phyloP scores from a whole-genome alignment of 2,329 filamentous ascomycete genomes.

The Epichloe sylvatica region DNA sequence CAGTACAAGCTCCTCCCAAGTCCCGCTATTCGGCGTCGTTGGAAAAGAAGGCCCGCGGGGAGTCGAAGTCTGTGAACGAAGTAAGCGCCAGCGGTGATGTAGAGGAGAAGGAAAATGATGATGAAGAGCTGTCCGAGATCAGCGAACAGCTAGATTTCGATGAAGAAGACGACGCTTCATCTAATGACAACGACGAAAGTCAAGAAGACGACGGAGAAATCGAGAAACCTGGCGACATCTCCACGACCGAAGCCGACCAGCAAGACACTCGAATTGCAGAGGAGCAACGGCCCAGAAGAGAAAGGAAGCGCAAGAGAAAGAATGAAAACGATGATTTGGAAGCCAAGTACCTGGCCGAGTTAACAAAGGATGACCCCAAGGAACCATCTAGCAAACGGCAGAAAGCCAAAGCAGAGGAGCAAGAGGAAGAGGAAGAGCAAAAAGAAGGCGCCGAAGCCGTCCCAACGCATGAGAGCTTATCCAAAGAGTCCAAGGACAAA shows the following conservation, averaged over 20 bases:
- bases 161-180: constrained; percentile 14
- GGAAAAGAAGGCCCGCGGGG: constrained; percentile 16
- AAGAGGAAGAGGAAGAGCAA: constrained; percentile 19
- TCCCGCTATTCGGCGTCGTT: constrained; percentile 29
- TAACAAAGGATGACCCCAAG: constrained; percentile 46
- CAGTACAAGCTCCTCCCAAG: constrained; percentile 32
- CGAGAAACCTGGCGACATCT: background rate
- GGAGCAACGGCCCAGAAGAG: constrained; percentile 24
- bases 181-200: constrained; percentile 10
- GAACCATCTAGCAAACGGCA: constrained; percentile 41
- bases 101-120: constrained; percentile 10
- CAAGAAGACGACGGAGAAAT: constrained; percentile 13
- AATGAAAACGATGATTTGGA: constrained; percentile 59
- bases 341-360: constrained; percentile 51
- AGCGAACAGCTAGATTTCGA: constrained; percentile 13
- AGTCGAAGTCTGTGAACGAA: constrained; percentile 11
- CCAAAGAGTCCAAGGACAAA: constrained; percentile 47
- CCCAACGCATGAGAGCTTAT: constrained; percentile 44
- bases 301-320: constrained; percentile 52
- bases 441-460: constrained; percentile 27
- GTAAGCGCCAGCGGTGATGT: constrained; percentile 15
- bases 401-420: constrained; percentile 23
- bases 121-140: constrained; percentile 19
- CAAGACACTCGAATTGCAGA: constrained; percentile 20
- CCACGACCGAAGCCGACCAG: constrained; percentile 2